These are phyloP conservation scores for Solanum chmielewskii DNA, from an alignment of 257 asterid genomes.

Conservation along the genomic window DNA sequence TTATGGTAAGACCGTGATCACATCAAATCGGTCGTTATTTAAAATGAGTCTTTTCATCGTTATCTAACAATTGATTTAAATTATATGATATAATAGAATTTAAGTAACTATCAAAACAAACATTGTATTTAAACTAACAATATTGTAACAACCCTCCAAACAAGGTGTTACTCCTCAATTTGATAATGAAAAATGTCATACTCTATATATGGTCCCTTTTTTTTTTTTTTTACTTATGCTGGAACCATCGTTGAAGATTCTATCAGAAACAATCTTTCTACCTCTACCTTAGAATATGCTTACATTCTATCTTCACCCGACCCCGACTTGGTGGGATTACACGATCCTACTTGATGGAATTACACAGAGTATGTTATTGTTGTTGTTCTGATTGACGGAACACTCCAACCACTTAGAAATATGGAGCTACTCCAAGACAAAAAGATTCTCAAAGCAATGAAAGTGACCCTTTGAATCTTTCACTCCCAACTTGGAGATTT, in stretches of 20 bases:
- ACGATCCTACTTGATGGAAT: not conserved
- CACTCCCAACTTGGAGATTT: conserved; percentile 19
- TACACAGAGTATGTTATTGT: not conserved
- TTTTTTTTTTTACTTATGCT: not conserved
- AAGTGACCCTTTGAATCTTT: conserved; percentile 15
- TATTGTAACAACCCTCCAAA: not conserved
- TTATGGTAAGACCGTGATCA: too few relatives aligned
- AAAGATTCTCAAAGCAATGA: conserved; percentile 9
- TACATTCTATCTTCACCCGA: not conserved
- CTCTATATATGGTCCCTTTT: not conserved
- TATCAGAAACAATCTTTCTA: not conserved
- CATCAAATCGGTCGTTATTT: too few relatives aligned
- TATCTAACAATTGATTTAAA: too few relatives aligned
- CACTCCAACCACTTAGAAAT: not conserved
- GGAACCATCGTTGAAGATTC: not conserved
- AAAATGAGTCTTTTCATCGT: too few relatives aligned
- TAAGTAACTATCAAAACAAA: not conserved
- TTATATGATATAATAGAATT: not conserved
- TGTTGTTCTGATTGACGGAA: not conserved
- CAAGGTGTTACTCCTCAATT: not conserved
- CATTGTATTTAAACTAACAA: too few relatives aligned
- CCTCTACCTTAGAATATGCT: not conserved
- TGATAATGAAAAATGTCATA: not conserved
- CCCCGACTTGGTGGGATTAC: not conserved
- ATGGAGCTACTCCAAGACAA: not conserved